Evolutionary conservation across 148 eudicot genomes (phyloP), one percentile per base, ranked within the genome.

Genomic region (Cornus suecica): DNA sequence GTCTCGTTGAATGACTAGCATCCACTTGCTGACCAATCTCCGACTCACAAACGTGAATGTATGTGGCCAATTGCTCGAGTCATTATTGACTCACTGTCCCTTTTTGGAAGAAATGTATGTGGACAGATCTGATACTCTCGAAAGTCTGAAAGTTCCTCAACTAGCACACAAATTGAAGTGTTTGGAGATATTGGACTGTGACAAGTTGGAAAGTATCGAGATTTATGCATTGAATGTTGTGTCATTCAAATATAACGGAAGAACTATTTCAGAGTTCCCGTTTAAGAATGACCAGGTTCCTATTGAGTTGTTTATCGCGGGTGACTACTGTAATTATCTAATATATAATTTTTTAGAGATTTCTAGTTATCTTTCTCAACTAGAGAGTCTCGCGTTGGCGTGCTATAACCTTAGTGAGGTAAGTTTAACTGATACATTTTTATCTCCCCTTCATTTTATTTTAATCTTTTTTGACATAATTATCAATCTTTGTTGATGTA

Each of bases 11-110:
- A n/a, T 25, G 10, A 10, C 16, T 3, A 42, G 16, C 58, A n/a
- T 25, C 28, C 42, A 69, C 56, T 69, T 15, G 5, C 18, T 69
- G 42, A 42, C 72, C 72, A 31, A 45, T 68, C 71, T 68, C 45
- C 23, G 7, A 11, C 23, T 68, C 23, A 20, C 8, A 8, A 5
- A 10, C 23, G 52, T 68, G 22, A 22, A 34, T 68, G 54, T 68
- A 34, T 23, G n/a, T n/a, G n/a, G n/a, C n/a, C n/a, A n/a, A n/a
- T n/a, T n/a, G n/a, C n/a, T n/a, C n/a, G n/a, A n/a, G 22, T 34
- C 34, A 5, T 37, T 69, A 18, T 23, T 69, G n/a, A 34, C 45
- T 10, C 23, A 64, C 28, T 64, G 67, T 64, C 67, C 67, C 23
- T n/a, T 9, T 64, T 11, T 64, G 0, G 71, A 37, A 69, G 10